These are phyloP conservation scores for Xylaria sp. DNA, from an alignment of 2,329 filamentous ascomycete species.

Conservation along the genomic window DNA sequence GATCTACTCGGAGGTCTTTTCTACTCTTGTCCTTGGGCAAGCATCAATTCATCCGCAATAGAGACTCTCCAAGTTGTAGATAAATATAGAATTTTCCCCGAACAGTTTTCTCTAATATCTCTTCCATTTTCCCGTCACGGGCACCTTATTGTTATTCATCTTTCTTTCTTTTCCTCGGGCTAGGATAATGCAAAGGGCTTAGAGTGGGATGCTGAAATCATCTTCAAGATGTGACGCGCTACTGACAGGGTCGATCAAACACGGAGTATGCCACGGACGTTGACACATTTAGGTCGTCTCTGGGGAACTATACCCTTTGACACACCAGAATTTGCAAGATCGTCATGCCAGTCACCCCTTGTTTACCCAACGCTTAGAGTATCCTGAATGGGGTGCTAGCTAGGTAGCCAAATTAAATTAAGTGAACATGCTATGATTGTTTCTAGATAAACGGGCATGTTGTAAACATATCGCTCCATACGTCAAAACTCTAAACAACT, in stretches of 20 bases:
- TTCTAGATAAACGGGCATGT: not conserved
- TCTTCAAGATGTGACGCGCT: constrained; percentile 26
- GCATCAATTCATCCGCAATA: not conserved
- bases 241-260: constrained; percentile 28
- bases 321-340: constrained; percentile 40
- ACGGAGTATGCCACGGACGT: constrained; percentile 23
- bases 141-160: not conserved
- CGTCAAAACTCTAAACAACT: not conserved
- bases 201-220: not conserved
- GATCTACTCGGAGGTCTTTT: constrained; percentile 43
- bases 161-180: not conserved
- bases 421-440: too few relatives aligned
- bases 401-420: too few relatives aligned
- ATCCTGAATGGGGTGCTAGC: not conserved
- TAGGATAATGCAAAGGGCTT: not conserved
- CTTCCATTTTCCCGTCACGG: not conserved
- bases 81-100: not conserved
- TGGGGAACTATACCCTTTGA: constrained; percentile 32
- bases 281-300: constrained; percentile 27
- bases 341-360: not conserved
- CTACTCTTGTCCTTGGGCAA: constrained; percentile 1
- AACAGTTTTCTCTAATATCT: not conserved
- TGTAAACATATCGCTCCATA: not conserved
- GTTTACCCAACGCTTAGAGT: constrained; percentile 1
- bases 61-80: not conserved